Conservation (phyloP, 2,329 filamentous ascomycete species). For the Phaeosphaeria sp. region DNA sequence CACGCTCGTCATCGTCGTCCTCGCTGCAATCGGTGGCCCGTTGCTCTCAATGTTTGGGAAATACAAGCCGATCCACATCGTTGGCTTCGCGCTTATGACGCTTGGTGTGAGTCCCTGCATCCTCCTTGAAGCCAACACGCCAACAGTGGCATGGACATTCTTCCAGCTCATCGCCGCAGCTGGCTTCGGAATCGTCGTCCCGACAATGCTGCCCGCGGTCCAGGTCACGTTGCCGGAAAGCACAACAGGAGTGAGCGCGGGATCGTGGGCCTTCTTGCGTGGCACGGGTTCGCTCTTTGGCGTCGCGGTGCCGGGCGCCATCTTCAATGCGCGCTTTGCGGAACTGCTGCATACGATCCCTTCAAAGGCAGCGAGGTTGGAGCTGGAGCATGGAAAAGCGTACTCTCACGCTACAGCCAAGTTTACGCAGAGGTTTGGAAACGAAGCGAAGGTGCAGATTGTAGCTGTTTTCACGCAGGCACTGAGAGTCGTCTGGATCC, state of each 20-base stretch:
- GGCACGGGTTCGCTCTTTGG: slow-evolving; percentile 38
- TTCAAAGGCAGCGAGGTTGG: slow-evolving; percentile 2
- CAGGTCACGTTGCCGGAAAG: slow-evolving; percentile 35
- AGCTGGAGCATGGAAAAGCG: slow-evolving; percentile 29
- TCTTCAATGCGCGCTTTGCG: slow-evolving; percentile 38
- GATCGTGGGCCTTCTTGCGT: slow-evolving; percentile 40
- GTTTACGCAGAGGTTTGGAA: slow-evolving; percentile 27
- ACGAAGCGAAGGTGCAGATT: slow-evolving; percentile 33
- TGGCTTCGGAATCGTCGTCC: slow-evolving; percentile 35
- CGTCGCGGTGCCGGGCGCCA: slow-evolving; percentile 34
- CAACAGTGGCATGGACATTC: slow-evolving; percentile 22
- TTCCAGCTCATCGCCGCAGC: slow-evolving; percentile 33
- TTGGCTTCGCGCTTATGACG: slow-evolving; percentile 29
- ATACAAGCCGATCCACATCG: slow-evolving; percentile 37
- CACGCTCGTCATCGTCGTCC: slow-evolving; percentile 29
- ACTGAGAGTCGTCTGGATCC: slow-evolving; percentile 49
- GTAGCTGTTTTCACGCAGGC: slow-evolving; percentile 42
- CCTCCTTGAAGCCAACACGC: slow-evolving; percentile 16
- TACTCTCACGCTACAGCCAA: slow-evolving; percentile 34
- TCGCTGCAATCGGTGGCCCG: slow-evolving; percentile 28
- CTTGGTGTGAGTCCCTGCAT: slow-evolving; percentile 28
- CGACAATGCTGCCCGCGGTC: slow-evolving; percentile 38
- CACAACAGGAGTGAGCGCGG: slow-evolving; percentile 26
- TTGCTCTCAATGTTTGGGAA: slow-evolving; percentile 29
- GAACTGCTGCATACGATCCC: slow-evolving; percentile 17